These are phyloP conservation scores for Cocos nucifera DNA, from an alignment of 176 grass and related monocot species.

Conservation along the genomic window DNA sequence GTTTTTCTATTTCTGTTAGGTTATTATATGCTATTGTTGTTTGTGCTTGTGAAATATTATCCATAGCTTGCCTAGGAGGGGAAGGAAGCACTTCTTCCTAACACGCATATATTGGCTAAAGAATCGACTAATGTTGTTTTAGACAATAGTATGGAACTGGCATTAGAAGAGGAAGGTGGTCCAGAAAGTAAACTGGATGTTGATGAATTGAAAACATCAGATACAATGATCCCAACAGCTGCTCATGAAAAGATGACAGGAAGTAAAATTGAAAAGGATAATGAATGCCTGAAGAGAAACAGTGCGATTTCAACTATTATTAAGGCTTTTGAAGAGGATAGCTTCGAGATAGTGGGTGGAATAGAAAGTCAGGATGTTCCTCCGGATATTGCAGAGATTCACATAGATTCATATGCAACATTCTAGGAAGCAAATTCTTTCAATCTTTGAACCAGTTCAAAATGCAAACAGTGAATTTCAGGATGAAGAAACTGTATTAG, in stretches of 20 bases:
- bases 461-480: constrained; percentile 17
- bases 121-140: too few relatives aligned
- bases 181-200: constrained; percentile 16
- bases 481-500: constrained; percentile 7
- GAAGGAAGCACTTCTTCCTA: too few relatives aligned
- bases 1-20: too few relatives aligned
- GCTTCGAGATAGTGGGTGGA: constrained; percentile 12
- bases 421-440: constrained; percentile 3
- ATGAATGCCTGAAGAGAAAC: constrained; percentile 23
- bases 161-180: constrained; percentile 18
- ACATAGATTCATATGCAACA: constrained; percentile 16
- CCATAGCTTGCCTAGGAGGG: too few relatives aligned
- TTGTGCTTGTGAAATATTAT: too few relatives aligned
- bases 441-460: constrained; percentile 16
- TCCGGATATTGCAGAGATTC: constrained; percentile 12
- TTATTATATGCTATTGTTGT: too few relatives aligned
- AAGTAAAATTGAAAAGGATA: constrained; percentile 12
- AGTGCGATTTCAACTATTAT: constrained; percentile 12
- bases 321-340: constrained; percentile 27
- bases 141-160: constrained; percentile 8
- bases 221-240: constrained; percentile 7
- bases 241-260: constrained; percentile 19
- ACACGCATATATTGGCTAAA: too few relatives aligned
- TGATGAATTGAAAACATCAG: constrained; percentile 13
- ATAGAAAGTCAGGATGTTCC: constrained; percentile 8